Evolutionary conservation across 371 early-diverging fungal species (phyloP).

Genomic region (Haplosporangium sp.): DNA sequence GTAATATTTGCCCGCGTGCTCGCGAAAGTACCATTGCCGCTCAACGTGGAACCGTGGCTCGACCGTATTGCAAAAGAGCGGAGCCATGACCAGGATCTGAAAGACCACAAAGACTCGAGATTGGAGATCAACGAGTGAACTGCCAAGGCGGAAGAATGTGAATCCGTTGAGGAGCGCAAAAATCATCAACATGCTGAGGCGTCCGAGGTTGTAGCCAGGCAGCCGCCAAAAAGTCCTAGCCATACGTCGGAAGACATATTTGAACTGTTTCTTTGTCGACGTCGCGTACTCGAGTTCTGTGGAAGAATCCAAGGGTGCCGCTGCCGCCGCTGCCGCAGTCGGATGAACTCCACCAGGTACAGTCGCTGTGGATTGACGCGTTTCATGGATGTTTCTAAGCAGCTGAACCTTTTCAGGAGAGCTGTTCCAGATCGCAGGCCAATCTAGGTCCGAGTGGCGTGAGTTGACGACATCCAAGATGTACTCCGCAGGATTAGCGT

Average conservation of each 20-base stretch:
- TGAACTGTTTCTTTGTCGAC: constrained; percentile 53
- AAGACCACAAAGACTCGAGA: constrained; percentile 82
- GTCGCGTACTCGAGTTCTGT: too few relatives aligned
- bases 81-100: constrained; percentile 70
- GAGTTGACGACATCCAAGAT: constrained; percentile 76
- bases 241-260: constrained; percentile 73
- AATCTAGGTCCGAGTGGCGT: constrained; percentile 70
- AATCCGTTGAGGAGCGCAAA: constrained; percentile 79
- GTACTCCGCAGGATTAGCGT: constrained; percentile 79
- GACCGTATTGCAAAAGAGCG: constrained; percentile 75
- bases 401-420: constrained; percentile 54
- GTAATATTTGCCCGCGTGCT: constrained; percentile 78
- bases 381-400: constrained; percentile 31
- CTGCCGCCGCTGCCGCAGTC: neutral
- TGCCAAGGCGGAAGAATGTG: constrained; percentile 74
- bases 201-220: constrained; percentile 76
- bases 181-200: constrained; percentile 62
- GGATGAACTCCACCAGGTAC: neutral
- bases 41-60: constrained; percentile 82
- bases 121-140: constrained; percentile 70
- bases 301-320: constrained; percentile 32
- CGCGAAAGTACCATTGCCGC: constrained; percentile 77
- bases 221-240: constrained; percentile 72
- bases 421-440: constrained; percentile 70
- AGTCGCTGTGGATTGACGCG: constrained; percentile 8